Evolutionary conservation across 2,329 filamentous ascomycete species (phyloP), one percentile per base, ranked within the genome.

Genomic region (Chrysoporthe puriensis): DNA sequence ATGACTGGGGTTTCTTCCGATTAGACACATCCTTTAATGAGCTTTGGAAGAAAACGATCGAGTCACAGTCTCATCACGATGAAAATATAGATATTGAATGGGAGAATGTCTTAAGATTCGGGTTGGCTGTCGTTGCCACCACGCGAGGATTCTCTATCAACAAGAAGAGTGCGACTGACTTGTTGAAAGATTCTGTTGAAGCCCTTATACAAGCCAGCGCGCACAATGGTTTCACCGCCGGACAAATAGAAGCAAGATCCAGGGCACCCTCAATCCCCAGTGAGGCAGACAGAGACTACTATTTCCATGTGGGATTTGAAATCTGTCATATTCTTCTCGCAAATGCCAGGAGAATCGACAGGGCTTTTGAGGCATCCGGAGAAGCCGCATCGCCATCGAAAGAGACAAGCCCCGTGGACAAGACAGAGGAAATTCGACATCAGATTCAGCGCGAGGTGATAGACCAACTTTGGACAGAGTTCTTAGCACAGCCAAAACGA

Each of bases 91-190:
- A 70, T 6, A 1, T 7, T 0, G 16, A 43, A 11, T 71, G 70
- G 70, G 54, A 66, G 7, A 72, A 71, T 40, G 26, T 66, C 8
- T 48, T 72, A 16, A 68, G 69, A 3, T 72, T 63, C 40, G 70
- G 56, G 0, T 26, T 70, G 2, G 64, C 60, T 1, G 54, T 71
- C 2, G 5, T 69, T 11, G 67, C 63, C 14, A 66, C 64, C 11
- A 34, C 42, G 2, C 60, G 48, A 13, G 44, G 14, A 0, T 42
- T 11, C 3, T 21, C 42, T 1, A 21, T 68, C 52, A 62, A 66
- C 26, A 26, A 63, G 21, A 50, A 32, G 9, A 58, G 26, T 7
- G 5, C 50, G 2, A 26, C 14, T 6, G 50, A 50, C 18, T 9
- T 68, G 26, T 8, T 43, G 4, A 50, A 9, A 34, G 13, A 5